Evolutionary conservation across 139 green algal genomes (phyloP).

Genomic region (Zygnema circumcarinatum): DNA sequence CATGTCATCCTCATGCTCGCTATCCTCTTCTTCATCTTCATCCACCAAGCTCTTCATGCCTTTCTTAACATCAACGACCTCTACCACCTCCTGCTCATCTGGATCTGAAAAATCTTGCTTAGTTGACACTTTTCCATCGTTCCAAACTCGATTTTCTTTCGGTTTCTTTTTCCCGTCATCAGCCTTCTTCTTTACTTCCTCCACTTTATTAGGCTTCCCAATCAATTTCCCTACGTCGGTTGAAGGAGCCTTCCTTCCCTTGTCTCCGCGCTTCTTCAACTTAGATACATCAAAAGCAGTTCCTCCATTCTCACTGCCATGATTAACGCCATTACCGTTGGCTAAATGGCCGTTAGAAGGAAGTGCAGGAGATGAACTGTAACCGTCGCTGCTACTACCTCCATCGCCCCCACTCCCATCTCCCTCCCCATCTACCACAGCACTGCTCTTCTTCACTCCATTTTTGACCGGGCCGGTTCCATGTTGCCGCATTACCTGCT

Average conservation of each 20-base stretch:
- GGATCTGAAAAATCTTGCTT: constrained; percentile 60
- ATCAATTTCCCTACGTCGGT: neutral
- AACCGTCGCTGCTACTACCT: constrained; percentile 26
- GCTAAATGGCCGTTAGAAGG: neutral
- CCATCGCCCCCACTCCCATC: constrained; percentile 8
- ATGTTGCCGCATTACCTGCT: constrained; percentile 3
- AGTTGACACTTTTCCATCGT: constrained; percentile 9
- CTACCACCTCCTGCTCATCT: constrained; percentile 7
- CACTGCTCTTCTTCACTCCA: constrained; percentile 21
- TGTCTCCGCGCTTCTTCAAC: constrained; percentile 36
- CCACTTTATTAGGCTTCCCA: constrained; percentile 10
- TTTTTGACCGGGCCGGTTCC: neutral
- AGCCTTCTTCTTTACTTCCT: constrained; percentile 12
- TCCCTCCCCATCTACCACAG: constrained; percentile 12
- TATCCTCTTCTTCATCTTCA: constrained; percentile 38
- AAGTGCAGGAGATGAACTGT: neutral
- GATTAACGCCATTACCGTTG: neutral
- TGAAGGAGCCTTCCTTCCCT: neutral
- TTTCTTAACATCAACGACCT: constrained; percentile 33
- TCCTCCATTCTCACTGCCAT: neutral
- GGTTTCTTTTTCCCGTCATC: constrained; percentile 41
- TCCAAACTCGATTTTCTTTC: constrained; percentile 53
- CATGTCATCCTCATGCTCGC: constrained; percentile 46
- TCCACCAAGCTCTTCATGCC: constrained; percentile 57
- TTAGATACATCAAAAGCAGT: constrained; percentile 68